Base-by-base conservation (phyloP, 345 rosid species). In the Passiflora organensis region DNA sequence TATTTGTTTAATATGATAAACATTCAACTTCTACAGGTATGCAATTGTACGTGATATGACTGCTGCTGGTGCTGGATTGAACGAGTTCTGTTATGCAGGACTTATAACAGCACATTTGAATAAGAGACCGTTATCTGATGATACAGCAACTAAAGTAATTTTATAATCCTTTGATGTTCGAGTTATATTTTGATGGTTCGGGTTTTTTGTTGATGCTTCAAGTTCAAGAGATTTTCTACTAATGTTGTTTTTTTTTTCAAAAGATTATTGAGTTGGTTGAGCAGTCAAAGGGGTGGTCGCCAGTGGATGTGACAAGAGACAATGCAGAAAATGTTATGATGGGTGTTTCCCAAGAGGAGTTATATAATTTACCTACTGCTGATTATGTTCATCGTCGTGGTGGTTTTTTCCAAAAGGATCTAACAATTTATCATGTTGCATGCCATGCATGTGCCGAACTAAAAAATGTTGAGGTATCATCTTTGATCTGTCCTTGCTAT, bases 31-130 rank as follows among this genome's bases (percentile, higher is more conserved):
- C 56, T 64, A 53, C 80, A 89, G 97, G 62, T 78, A 78, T 62
- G 89, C 86, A 34, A 86, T 93, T 64, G 87, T 93, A 22, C 89
- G 96, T 53, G 99, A 93, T 73, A 93, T 93, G 99, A 84, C 99
- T 63, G 91, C 95, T 46, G 96, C 91, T 63, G 99, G 89, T 73
- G 95, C 80, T 61, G 95, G 79, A 57, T 82, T 93, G 71, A 83
- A 93, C 79, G 85, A 80, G 76, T 93, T 84, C 80, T 93, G 97
- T 77, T 89, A 93, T 69, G 97, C 99, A 55, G 99, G 96, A 53
- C 91, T 93, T 51, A 89, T 93, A 62, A 51, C 77, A 54, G 97
- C 94, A 21, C 86, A 89, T 74, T 47, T 79, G 71, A 89, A 86
- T 79, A 86, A 82, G 77, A 71, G 23, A 10, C 88, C 97, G 28